Base-by-base conservation (phyloP, 345 rosid genomes). In the Hibiscus trionum region DNA sequence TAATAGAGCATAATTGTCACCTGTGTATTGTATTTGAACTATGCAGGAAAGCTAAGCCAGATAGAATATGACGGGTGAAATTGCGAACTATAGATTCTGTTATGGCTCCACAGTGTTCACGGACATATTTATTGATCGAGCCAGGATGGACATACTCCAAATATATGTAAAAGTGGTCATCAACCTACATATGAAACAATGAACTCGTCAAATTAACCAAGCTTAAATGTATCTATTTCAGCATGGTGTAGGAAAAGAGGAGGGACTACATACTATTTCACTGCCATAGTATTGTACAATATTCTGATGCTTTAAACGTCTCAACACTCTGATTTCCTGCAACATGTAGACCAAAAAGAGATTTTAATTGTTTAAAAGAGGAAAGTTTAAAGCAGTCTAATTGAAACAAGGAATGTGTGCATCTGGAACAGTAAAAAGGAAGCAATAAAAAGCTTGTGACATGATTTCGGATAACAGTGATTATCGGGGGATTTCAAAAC, bases 241-340 rank as follows among this genome's bases (percentile, higher is more conserved):
- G 42, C 11, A 12, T 16, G 7, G 4, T 16, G 26, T 12, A 37
- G 49, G 35, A 68, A 29, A 27, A 67, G 61, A 17, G 10, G 24
- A 58, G 61, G n/a, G 56, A 69, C 29, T 35, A 65, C 87, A 65
- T 73, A 89, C 95, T 17, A 79, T 80, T 79, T 87, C 91, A 81
- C 90, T 80, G 66, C 95, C 90, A 73, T 87, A 86, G 71, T 89
- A 89, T 70, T 83, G 90, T 78, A 89, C 95, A 14, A 89, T 87
- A 80, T 89, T 89, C n/a, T 66, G 90, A 76, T 87, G 91, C 79
- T 79, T 69, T 69, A 86, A 76, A 16, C 80, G 78, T 8, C 37
- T 62, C 39, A 89, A 85, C 76, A 87, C 73, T 76, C 72, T 81
- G 71, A 89, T 87, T 79, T 89, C 95, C 95, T 89, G 84, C 65